Conservation (phyloP, 495 filamentous ascomycete species). For the Aspergillus heteromorphus region DNA sequence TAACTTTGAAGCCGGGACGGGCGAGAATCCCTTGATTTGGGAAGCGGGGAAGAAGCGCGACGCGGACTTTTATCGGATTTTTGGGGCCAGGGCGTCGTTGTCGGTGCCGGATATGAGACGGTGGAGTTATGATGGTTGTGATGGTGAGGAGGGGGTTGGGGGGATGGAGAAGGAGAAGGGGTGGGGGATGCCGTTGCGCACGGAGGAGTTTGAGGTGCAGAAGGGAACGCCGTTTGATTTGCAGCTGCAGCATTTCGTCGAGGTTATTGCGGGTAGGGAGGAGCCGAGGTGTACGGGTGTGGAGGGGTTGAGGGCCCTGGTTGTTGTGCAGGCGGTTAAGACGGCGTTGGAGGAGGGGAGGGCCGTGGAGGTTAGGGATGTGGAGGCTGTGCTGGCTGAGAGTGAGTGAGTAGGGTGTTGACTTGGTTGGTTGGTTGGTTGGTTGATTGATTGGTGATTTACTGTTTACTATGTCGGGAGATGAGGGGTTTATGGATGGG, state of each 20-base stretch:
- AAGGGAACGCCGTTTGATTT: constrained; percentile 48
- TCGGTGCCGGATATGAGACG: constrained; percentile 52
- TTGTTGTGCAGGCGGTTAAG: constrained; percentile 39
- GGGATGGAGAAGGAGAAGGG: constrained; percentile 18
- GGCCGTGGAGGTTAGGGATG: constrained; percentile 29
- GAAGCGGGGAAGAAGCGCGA: constrained; percentile 12
- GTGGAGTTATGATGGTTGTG: constrained; percentile 48
- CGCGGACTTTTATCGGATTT: constrained; percentile 47
- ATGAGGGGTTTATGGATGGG: not conserved
- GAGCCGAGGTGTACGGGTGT: constrained; percentile 43
- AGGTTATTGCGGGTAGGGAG: constrained; percentile 41
- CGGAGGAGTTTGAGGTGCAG: constrained; percentile 29
- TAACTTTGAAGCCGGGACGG: constrained; percentile 52
- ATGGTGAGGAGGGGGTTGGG: too few species aligned
- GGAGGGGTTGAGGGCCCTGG: constrained; percentile 37
- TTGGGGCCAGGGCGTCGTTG: constrained; percentile 48
- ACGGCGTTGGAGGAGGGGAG: constrained; percentile 33
- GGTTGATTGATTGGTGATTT: too few species aligned
- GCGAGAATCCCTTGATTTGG: constrained; percentile 54
- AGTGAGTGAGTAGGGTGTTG: not conserved
- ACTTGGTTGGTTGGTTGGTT: too few species aligned
- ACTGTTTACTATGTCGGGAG: too few species aligned
- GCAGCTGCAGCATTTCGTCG: constrained; percentile 53
- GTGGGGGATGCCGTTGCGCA: constrained; percentile 26
- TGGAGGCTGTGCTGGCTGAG: not conserved